Conservation (phyloP, 805 yeast species). For the Candida koratica region DNA sequence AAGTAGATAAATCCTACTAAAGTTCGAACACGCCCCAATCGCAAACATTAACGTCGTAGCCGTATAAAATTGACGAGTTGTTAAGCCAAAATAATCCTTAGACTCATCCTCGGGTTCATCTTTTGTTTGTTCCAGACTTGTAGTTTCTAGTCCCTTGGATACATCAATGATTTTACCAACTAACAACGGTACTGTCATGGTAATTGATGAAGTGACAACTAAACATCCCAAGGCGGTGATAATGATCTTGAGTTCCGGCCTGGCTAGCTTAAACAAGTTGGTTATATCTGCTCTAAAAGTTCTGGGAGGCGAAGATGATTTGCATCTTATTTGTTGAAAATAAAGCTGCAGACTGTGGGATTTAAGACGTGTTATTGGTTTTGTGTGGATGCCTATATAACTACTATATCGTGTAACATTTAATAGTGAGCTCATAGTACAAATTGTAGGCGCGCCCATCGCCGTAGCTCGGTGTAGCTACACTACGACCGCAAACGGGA, state of each 20-base stretch:
- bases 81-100: constrained; percentile 47
- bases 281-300: constrained; percentile 16
- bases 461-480: too few species aligned
- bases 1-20: constrained; percentile 71
- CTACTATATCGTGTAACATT: too few species aligned
- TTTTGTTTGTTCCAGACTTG: neutral
- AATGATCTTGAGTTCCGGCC: constrained; percentile 50
- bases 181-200: constrained; percentile 76
- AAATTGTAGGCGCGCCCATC: too few species aligned
- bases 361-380: too few species aligned
- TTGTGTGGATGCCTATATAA: too few species aligned
- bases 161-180: constrained; percentile 86
- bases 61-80: constrained; percentile 59
- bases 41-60: constrained; percentile 61
- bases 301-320: neutral
- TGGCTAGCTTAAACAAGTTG: constrained; percentile 24
- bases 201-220: constrained; percentile 67
- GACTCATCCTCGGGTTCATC: constrained; percentile 4
- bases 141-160: constrained; percentile 30
- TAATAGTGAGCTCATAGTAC: too few species aligned
- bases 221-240: constrained; percentile 60
- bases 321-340: too few species aligned
- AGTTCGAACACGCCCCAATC: constrained; percentile 74
- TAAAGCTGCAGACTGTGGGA: too few species aligned
- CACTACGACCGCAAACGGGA: too few species aligned